A percentile compares a stretch with the other conserved stretches of the same genome.
Evolutionary conservation across 495 filamentous ascomycete genomes (phyloP).

Genomic region (Penicillium tannophilum): DNA sequence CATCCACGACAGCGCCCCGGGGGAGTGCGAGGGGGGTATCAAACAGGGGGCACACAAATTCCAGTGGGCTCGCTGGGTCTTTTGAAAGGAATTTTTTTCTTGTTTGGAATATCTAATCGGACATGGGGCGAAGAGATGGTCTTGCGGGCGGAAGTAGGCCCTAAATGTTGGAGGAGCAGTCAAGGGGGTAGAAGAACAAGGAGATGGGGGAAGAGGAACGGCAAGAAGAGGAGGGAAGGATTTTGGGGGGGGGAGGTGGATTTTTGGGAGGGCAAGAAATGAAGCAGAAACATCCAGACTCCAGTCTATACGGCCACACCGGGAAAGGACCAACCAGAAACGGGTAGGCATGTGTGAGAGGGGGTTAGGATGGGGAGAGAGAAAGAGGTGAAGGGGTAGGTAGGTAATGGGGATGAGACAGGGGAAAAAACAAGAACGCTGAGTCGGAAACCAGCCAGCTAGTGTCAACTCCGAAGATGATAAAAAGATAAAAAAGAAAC

Average conservation of each 20-base stretch:
- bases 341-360: constrained; percentile 10
- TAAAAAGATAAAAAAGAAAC: constrained; percentile 18
- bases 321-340: constrained; percentile 4
- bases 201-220: not conserved
- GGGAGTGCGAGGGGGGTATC: constrained; percentile 27
- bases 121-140: constrained; percentile 18
- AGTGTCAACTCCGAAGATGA: constrained; percentile 36
- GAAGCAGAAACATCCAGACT: constrained; percentile 13
- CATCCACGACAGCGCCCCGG: constrained; percentile 9
- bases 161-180: constrained; percentile 15
- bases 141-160: constrained; percentile 34
- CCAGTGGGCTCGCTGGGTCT: constrained; percentile 22
- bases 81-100: constrained; percentile 31
- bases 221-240: not conserved
- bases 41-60: constrained; percentile 26
- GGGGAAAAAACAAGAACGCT: constrained; percentile 26
- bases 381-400: not conserved
- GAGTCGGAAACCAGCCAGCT: constrained; percentile 42
- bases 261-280: constrained; percentile 15
- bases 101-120: constrained; percentile 34
- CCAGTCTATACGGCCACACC: constrained; percentile 22
- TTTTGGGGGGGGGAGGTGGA: not conserved
- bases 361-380: constrained; percentile 1
- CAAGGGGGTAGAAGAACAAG: constrained; percentile 9
- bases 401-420: constrained; percentile 1